Conservation (phyloP, 768 basidiomycete genomes). For the Trametes elegans region DNA sequence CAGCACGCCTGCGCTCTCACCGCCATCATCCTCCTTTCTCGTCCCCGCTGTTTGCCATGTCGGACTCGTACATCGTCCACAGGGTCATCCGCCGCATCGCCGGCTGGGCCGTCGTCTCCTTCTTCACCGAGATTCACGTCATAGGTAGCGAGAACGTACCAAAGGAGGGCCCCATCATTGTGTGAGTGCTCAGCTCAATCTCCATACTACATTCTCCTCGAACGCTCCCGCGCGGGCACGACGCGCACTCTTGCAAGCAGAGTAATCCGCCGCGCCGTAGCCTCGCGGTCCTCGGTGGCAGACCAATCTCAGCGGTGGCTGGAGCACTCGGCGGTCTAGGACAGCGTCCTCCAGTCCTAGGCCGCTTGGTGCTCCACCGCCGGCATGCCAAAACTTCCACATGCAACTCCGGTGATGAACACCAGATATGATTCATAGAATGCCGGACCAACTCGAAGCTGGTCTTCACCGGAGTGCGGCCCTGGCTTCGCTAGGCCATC, state of each 20-base stretch:
- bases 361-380: no score
- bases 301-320: no score
- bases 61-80: conserved; percentile 52
- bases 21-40: background rate
- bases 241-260: no score
- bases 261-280: no score
- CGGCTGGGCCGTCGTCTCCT: conserved; percentile 72
- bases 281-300: no score
- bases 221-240: no score
- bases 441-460: background rate
- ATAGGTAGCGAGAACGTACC: conserved; percentile 90
- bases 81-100: conserved; percentile 70
- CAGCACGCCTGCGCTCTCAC: background rate
- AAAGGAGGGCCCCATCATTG: conserved; percentile 82
- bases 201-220: no score
- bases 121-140: conserved; percentile 86
- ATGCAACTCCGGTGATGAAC: background rate
- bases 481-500: no score
- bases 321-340: no score
- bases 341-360: no score
- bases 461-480: background rate
- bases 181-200: conserved; percentile 54
- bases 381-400: no score
- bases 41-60: conserved; percentile 21
- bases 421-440: background rate